phyloP scores from a whole-genome alignment of 2,329 filamentous ascomycete genomes.

The Fusarium secorum region DNA sequence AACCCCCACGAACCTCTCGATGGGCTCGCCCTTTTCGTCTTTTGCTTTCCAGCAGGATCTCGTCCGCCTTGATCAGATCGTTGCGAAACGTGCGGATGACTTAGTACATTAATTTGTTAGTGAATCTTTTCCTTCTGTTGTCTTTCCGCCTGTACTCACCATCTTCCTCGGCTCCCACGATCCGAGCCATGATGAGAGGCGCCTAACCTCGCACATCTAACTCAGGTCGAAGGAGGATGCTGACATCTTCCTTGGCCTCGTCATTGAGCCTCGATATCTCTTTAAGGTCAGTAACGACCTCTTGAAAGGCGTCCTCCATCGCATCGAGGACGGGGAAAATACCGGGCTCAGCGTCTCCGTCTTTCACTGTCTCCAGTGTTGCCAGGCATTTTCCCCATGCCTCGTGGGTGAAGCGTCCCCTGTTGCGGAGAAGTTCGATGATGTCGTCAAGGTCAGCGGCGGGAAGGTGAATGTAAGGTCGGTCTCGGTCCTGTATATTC shows the following conservation, averaged over 20 bases:
- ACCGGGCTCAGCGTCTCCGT: accelerated
- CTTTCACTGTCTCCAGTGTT: background rate
- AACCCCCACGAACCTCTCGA: background rate
- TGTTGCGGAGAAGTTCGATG: background rate
- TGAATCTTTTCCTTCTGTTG: background rate
- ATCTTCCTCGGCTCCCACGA: background rate
- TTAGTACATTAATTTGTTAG: background rate
- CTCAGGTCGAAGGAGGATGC: background rate
- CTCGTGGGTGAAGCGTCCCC: background rate
- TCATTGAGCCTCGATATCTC: accelerated
- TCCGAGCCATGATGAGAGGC: background rate
- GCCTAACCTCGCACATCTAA: background rate
- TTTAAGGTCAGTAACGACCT: background rate
- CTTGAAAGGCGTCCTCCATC: background rate
- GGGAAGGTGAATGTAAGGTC: accelerated
- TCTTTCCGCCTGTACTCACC: background rate
- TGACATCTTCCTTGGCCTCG: accelerated
- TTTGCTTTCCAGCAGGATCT: background rate
- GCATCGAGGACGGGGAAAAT: background rate
- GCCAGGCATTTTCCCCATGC: background rate
- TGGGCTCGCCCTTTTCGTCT: background rate
- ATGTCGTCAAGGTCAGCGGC: accelerated
- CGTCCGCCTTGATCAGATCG: accelerated
- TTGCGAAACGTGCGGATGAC: background rate
- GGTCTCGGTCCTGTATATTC: accelerated